A percentile compares a stretch with the other conserved stretches of the same genome.
Evolutionary conservation across 805 yeast species (phyloP).

Genomic region (Metschnikowia similis): DNA sequence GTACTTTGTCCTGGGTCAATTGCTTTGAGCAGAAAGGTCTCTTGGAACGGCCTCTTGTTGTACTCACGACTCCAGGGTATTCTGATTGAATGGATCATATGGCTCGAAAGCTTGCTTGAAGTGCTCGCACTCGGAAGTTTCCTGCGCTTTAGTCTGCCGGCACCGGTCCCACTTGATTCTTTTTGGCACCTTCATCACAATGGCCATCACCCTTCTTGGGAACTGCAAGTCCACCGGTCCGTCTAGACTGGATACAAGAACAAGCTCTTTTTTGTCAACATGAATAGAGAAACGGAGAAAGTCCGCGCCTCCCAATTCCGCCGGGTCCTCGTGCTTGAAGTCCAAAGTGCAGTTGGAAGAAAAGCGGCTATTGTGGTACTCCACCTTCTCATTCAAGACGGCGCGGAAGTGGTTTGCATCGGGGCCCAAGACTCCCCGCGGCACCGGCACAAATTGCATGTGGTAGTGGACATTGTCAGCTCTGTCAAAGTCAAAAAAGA

Average conservation of each 20-base stretch:
- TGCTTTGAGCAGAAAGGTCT: too few relatives aligned
- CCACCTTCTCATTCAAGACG: slow-evolving; percentile 41
- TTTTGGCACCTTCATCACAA: slow-evolving; percentile 54
- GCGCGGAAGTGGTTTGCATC: slow-evolving; percentile 36
- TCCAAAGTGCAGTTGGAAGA: slow-evolving; percentile 39
- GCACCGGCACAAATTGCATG: slow-evolving; percentile 71
- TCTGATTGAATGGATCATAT: slow-evolving; percentile 42
- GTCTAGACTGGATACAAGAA: slow-evolving; percentile 11
- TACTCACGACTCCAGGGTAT: too few relatives aligned
- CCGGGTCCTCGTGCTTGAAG: slow-evolving; percentile 31
- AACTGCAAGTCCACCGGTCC: slow-evolving; percentile 68
- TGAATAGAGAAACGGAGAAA: slow-evolving; percentile 18
- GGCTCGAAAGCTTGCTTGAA: slow-evolving; percentile 55
- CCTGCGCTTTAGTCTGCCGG: slow-evolving; percentile 57
- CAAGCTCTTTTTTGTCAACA: neutral
- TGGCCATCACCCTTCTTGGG: slow-evolving; percentile 76
- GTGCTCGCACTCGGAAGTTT: slow-evolving; percentile 55
- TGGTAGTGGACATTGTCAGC: slow-evolving; percentile 67
- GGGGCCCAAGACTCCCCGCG: slow-evolving; percentile 30
- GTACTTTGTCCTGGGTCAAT: too few relatives aligned
- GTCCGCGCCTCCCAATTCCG: slow-evolving; percentile 12
- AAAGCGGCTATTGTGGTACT: slow-evolving; percentile 46
- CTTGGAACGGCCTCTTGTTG: too few relatives aligned
- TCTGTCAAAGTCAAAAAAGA: slow-evolving; percentile 69
- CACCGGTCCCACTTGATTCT: slow-evolving; percentile 77